Conservation (phyloP, 805 yeast species). For the Kluyveromyces starmeri region DNA sequence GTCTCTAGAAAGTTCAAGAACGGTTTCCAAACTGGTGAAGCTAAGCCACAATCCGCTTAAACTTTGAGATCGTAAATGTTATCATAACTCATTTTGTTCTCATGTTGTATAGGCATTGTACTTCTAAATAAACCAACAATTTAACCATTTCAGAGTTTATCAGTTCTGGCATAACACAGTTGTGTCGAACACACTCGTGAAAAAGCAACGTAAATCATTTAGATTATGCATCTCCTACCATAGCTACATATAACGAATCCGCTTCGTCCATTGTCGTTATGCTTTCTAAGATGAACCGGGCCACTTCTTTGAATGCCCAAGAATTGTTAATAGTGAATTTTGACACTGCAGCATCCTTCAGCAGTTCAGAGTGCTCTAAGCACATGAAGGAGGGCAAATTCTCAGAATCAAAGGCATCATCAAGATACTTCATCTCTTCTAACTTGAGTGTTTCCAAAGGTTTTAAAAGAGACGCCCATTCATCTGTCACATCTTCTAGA, state of each 20-base stretch:
- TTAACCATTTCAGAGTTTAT: conserved; percentile 5
- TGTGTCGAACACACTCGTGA: background rate
- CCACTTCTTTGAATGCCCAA: conserved; percentile 41
- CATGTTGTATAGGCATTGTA: conserved; percentile 9
- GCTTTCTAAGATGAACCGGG: conserved; percentile 60
- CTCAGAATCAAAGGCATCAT: conserved; percentile 34
- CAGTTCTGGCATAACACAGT: background rate
- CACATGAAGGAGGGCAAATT: conserved; percentile 32
- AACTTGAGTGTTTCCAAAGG: conserved; percentile 28
- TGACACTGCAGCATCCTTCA: conserved; percentile 39
- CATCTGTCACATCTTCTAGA: conserved; percentile 10
- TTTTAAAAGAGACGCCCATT: conserved; percentile 25
- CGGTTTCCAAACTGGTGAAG: conserved; percentile 91
- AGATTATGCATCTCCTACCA: conserved; percentile 31
- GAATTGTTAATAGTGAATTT: conserved; percentile 3
- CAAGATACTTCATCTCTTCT: conserved; percentile 25
- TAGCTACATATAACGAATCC: conserved; percentile 60
- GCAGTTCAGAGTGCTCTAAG: conserved; percentile 31
- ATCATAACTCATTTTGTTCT: conserved; percentile 7
- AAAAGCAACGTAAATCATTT: background rate
- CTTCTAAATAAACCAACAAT: conserved; percentile 7
- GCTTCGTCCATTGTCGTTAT: conserved; percentile 72
- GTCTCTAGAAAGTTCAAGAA: conserved; percentile 98
- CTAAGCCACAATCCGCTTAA: conserved; percentile 59
- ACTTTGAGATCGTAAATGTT: conserved; percentile 13